Evolutionary conservation across 2,329 filamentous ascomycete species (phyloP), one percentile per base, ranked within the genome.

Genomic region (Thelonectria olida): DNA sequence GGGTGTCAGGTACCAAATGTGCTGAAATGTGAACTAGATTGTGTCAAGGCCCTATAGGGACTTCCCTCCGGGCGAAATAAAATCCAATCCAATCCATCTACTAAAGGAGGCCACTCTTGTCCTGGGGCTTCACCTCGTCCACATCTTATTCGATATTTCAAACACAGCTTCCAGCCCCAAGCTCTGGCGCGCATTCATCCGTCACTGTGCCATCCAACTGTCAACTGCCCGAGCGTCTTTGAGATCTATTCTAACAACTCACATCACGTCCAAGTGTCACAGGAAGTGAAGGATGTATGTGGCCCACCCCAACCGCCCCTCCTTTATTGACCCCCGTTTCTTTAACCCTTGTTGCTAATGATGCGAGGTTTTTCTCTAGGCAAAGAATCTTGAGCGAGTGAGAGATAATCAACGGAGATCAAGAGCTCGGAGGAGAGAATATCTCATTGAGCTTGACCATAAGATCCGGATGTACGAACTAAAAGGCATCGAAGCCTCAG

Each of bases 341-440:
- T n/a, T 50, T 49, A 47, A 59, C 58, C 55, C 50, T 34, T 60
- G 55, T 66, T 64, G 59, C 61, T 70, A 58, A 67, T 58, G 25
- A 28, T 51, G 54, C 58, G 22, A 27, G 48, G 51, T 54, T 62
- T 63, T 48, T 61, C 50, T 58, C 19, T 65, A 78, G 76, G 75
- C 78, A 65, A 77, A 75, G 62, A 79, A 79, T 58, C 71, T 79
- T 67, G 77, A 76, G 63, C 88, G 90, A 59, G 89, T 93, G 67
- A 85, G 91, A 65, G 89, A 93, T 70, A 94, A 93, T 70, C 91
- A 93, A 74, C 84, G 91, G 57, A 87, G 90, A 63, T 92, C 89
- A n/a, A 87, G 91, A 54, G 90, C 90, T 45, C 85, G 90, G 31
- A 84, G 88, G 65, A 92, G 90, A 79, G 90, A 92, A 71, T 92